These are phyloP conservation scores for Pleurotus giganteus DNA, from an alignment of 768 basidiomycete species.

Conservation along the genomic window DNA sequence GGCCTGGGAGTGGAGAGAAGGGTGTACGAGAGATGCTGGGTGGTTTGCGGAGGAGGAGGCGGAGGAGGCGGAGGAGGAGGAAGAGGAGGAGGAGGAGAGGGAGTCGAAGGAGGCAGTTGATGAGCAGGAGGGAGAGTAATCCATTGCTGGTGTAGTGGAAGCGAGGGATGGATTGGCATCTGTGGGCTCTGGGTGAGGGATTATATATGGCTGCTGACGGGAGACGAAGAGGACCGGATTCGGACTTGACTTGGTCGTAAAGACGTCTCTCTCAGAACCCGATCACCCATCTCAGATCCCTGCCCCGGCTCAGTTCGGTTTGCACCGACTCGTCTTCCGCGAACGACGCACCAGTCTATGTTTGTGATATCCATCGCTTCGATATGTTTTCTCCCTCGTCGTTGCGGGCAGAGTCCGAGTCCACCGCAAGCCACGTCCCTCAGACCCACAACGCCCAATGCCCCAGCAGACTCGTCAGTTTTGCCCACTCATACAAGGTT, in stretches of 20 bases:
- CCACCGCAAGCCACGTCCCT: no score
- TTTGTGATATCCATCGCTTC: not conserved
- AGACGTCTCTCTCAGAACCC: slow-evolving; percentile 10
- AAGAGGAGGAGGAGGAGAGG: slow-evolving; percentile 20
- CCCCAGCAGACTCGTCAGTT: no score
- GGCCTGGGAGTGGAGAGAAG: slow-evolving; percentile 59
- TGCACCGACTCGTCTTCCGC: not conserved
- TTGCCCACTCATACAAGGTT: no score
- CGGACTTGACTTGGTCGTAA: slow-evolving; percentile 8
- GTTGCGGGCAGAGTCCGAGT: not conserved
- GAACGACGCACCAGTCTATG: not conserved
- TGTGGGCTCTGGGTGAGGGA: slow-evolving; percentile 12
- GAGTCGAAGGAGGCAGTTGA: slow-evolving; percentile 17
- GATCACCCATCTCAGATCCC: slow-evolving; percentile 7
- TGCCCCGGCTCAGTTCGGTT: not conserved
- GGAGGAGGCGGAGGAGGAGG: slow-evolving; percentile 26
- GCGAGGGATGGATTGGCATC: slow-evolving; percentile 9
- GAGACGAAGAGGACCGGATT: slow-evolving; percentile 8
- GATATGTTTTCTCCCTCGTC: not conserved
- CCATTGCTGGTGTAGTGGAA: slow-evolving; percentile 7
- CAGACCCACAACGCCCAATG: no score
- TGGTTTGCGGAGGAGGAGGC: slow-evolving; percentile 34
- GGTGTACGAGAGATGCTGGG: slow-evolving; percentile 57
- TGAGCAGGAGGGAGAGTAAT: slow-evolving; percentile 17
- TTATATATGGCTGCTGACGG: slow-evolving; percentile 5